Conservation (phyloP, 2,329 filamentous ascomycete species). For the Talaromyces pinophilus region DNA sequence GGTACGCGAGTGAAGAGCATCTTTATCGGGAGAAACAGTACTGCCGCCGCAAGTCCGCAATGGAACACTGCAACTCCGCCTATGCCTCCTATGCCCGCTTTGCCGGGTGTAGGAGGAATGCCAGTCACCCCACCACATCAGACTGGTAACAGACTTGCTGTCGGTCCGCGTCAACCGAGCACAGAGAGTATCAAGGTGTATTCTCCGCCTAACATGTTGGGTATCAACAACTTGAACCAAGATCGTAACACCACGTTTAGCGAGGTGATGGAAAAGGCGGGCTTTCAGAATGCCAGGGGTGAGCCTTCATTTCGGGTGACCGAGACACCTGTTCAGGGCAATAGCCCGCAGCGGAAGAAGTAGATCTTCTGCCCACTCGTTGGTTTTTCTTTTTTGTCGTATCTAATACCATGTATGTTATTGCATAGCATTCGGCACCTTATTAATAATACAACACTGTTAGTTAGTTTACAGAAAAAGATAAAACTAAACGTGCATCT, state of each 20-base stretch:
- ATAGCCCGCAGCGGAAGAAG: constrained; percentile 11
- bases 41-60: constrained; percentile 24
- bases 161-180: constrained; percentile 34
- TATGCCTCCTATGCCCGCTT: constrained; percentile 26
- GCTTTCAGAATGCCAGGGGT: constrained; percentile 34
- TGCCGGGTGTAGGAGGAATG: constrained; percentile 8
- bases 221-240: constrained; percentile 9
- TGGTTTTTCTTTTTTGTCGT: constrained; percentile 1
- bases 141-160: constrained; percentile 12
- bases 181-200: constrained; percentile 52
- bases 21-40: constrained; percentile 29
- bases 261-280: constrained; percentile 42
- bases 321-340: constrained; percentile 25
- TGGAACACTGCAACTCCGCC: constrained; percentile 28
- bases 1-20: constrained; percentile 42
- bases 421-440: not conserved
- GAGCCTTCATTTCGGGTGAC: constrained; percentile 35
- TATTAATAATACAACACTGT: not conserved
- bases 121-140: constrained; percentile 35
- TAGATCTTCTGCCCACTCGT: not conserved
- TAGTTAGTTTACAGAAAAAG: too few species aligned
- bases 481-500: not conserved
- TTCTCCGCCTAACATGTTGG: constrained; percentile 42
- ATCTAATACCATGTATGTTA: constrained; percentile 17
- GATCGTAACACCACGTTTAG: constrained; percentile 41